Evolutionary conservation across 2,329 filamentous ascomycete genomes (phyloP), one percentile per base, ranked within the genome.

Genomic region (Phyllosticta citribraziliensis): DNA sequence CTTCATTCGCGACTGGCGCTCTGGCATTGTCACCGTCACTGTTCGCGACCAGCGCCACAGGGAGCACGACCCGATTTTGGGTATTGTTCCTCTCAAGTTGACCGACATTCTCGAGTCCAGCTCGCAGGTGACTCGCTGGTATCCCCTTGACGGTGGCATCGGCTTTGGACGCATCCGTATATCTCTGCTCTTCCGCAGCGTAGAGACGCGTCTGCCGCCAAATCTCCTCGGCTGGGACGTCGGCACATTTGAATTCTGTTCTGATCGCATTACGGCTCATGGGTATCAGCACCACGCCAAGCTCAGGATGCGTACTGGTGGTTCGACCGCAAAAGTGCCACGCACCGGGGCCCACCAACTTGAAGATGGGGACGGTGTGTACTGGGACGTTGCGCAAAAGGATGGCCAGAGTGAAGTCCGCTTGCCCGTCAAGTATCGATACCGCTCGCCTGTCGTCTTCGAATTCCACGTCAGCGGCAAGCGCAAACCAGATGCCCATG

Each of bases 1-100:
- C 12, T 97, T 97, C 68, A 79, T 97, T 30, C 87, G 93, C 22
- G 93, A 99, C 70, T 99, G 94, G 94, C 83, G 91, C 65, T 94
- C 89, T 19, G 82, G 84, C 54, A 88, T 97, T 62, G 82, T 96
- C 59, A 97, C 92, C 0, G 81, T 97, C 56, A 89, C 90, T 0
- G 91, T 97, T 17, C 88, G 94, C 25, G 93, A 97, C 71, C 86
- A 88, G 11, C 85, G 93, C 35, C 89, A 97, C 73, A 83, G 93
- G 59, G 87, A 99, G 74, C 93, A 97, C 67, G 94, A 97, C 66
- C 93, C 94, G 0, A 91, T 99, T 63, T 84, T 97, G 33, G 94
- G 94, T 51, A 88, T 97, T 4, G 88, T 97, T 1, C 91, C 92
- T 1, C 78, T 99, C 63, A 94, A 91, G 72, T 74, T 97, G 0